Evolutionary conservation across 441 rosid species (phyloP).

Genomic region (Adansonia gregorii): DNA sequence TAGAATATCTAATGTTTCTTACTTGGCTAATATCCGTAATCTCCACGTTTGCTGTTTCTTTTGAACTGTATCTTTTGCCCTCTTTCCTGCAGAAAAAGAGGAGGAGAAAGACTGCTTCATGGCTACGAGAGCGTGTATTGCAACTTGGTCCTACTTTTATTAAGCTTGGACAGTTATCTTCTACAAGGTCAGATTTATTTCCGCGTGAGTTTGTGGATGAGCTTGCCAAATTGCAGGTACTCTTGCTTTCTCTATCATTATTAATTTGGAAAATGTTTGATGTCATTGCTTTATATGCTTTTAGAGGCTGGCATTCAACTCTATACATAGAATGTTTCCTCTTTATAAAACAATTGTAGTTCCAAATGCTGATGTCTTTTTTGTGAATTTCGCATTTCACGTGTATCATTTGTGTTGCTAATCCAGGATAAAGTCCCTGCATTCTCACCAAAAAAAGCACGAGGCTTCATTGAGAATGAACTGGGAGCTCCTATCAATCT

Average conservation of each 20-base stretch:
- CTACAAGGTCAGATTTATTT: slow-evolving; percentile 90
- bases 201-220: slow-evolving; percentile 91
- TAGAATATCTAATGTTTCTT: slow-evolving; percentile 8
- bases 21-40: neutral
- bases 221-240: slow-evolving; percentile 95
- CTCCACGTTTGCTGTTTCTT: neutral
- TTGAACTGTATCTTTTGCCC: slow-evolving; percentile 17
- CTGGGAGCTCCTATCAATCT: slow-evolving; percentile 74
- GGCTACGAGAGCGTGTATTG: slow-evolving; percentile 85
- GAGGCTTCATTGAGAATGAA: slow-evolving; percentile 68
- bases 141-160: slow-evolving; percentile 98
- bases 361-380: slow-evolving; percentile 15
- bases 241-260: slow-evolving; percentile 19
- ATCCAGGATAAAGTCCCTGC: slow-evolving; percentile 90
- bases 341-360: slow-evolving; percentile 14
- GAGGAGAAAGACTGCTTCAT: slow-evolving; percentile 76
- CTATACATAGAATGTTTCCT: neutral
- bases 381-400: slow-evolving; percentile 13
- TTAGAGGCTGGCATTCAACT: neutral
- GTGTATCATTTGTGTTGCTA: neutral
- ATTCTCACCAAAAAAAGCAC: slow-evolving; percentile 83
- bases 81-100: slow-evolving; percentile 58
- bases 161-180: slow-evolving; percentile 91
- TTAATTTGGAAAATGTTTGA: slow-evolving; percentile 14
- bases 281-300: neutral